Percentiles rank a stretch among this genome's conserved stretches.
phyloP scores from a whole-genome alignment of 2,329 filamentous ascomycete genomes.

The Didymella pomorum region DNA sequence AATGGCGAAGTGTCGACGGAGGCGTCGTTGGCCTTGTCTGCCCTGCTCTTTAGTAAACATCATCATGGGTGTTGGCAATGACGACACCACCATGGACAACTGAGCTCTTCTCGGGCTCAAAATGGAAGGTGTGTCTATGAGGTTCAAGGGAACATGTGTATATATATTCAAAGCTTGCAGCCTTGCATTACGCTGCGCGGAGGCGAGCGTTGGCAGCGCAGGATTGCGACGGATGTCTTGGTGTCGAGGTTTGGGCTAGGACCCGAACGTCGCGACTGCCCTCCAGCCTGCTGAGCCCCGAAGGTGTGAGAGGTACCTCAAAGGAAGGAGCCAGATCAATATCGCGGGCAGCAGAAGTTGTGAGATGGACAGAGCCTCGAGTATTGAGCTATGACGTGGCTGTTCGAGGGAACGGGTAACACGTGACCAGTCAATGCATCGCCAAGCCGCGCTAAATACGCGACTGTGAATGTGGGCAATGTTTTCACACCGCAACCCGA shows the following conservation, averaged over 20 bases:
- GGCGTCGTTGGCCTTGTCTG: background rate
- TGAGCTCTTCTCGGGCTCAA: background rate
- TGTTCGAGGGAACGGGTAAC: slow-evolving; percentile 36
- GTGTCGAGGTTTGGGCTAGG: slow-evolving; percentile 7
- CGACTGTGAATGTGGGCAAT: slow-evolving; percentile 47
- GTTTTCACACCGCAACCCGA: slow-evolving; percentile 48
- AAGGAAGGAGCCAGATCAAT: background rate
- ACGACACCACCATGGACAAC: background rate
- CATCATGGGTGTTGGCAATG: background rate
- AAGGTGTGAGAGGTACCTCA: background rate
- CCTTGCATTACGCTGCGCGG: background rate
- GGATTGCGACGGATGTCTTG: background rate
- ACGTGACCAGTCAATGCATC: slow-evolving; percentile 22
- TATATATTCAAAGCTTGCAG: background rate
- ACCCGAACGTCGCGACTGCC: background rate
- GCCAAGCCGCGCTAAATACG: slow-evolving; percentile 41
- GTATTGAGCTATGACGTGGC: slow-evolving; percentile 23
- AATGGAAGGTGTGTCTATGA: background rate
- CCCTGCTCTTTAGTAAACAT: background rate
- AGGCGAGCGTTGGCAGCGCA: too few relatives aligned
- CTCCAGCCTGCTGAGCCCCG: background rate
- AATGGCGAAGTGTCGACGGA: background rate
- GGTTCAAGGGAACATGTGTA: too few relatives aligned
- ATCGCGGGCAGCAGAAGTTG: background rate
- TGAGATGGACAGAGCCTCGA: background rate